Evolutionary conservation across 2,329 filamentous ascomycete genomes (phyloP), one percentile per base, ranked within the genome.

Genomic region (Zasmidium citrigriseum): DNA sequence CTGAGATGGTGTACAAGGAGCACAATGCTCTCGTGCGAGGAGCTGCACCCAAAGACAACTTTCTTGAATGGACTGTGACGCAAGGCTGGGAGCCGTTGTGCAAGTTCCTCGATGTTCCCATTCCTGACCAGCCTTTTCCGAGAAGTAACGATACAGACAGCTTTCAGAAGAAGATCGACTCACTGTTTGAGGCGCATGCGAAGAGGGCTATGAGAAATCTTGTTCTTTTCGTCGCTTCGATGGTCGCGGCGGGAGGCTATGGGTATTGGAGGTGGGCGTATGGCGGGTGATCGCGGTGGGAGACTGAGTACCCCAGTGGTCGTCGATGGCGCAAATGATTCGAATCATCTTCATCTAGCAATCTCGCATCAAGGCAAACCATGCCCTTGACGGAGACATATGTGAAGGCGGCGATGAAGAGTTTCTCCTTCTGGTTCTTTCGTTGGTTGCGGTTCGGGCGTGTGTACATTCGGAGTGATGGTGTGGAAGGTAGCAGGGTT

Each of bases 71-170:
- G n/a, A 24, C 25, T 54, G 34, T 54, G 7, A 46, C 38, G 21
- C 38, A 54, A 54, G 51, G 51, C 18, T 54, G 51, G 51, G 34
- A 46, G 51, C 51, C 51, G 20, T 22, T 54, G 11, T 25, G 20
- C 22, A 22, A 12, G 18, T 54, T 46, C 21, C 22, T 54, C 7
- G 34, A 38, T 9, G 21, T 27, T 5, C 29, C 29, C 14, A 22
- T 54, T 12, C 38, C 51, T 14, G 25, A 34, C 25, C 18, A 21
- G 16, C 27, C 41, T 9, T 54, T 54, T 11, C 51, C 51, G 22
- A 46, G 18, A 18, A 38, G 38, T 2, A 54, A 54, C 38, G 51
- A 22, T 16, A 20, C 49, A 20, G 27, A 41, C 7, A 27, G 38
- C 16, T 52, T 38, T 23, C 49, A 52, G 14, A 52, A 52, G 21